phyloP scores from a whole-genome alignment of 805 yeast species.

The Candida vaughaniae region DNA sequence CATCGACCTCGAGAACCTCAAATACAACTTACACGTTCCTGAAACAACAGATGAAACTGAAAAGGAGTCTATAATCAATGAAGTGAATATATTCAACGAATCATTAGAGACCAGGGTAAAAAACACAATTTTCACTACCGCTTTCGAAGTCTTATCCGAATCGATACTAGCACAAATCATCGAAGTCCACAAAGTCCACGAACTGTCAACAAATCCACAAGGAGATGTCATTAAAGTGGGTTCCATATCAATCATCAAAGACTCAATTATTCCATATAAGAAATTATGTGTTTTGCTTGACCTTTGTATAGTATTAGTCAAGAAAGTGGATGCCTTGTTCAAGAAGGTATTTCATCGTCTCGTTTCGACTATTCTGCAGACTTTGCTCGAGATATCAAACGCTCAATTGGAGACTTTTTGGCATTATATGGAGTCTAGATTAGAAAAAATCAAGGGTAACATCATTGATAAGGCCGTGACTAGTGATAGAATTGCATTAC shows the following conservation, averaged over 20 bases:
- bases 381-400: conserved; percentile 22
- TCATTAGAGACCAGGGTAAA: conserved; percentile 1
- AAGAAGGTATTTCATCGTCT: conserved; percentile 27
- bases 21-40: not conserved
- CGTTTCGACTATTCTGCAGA: conserved; percentile 22
- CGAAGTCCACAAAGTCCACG: not conserved
- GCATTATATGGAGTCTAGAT: conserved; percentile 37
- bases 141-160: conserved; percentile 1
- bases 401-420: conserved; percentile 25
- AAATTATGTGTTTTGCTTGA: conserved; percentile 26
- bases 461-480: conserved; percentile 28
- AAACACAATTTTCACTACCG: not conserved
- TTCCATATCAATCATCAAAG: not conserved
- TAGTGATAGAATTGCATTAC: conserved; percentile 36
- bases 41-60: not conserved
- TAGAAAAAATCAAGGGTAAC: conserved; percentile 17
- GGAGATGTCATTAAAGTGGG: not conserved
- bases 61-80: not conserved
- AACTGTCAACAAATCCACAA: not conserved
- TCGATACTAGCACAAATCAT: conserved; percentile 1
- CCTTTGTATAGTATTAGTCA: conserved; percentile 20
- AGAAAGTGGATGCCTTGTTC: conserved; percentile 12
- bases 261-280: conserved; percentile 9
- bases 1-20: not conserved
- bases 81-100: conserved; percentile 1